phyloP scores from a whole-genome alignment of 768 basidiomycete species.

The Lactarius deliciosus region DNA sequence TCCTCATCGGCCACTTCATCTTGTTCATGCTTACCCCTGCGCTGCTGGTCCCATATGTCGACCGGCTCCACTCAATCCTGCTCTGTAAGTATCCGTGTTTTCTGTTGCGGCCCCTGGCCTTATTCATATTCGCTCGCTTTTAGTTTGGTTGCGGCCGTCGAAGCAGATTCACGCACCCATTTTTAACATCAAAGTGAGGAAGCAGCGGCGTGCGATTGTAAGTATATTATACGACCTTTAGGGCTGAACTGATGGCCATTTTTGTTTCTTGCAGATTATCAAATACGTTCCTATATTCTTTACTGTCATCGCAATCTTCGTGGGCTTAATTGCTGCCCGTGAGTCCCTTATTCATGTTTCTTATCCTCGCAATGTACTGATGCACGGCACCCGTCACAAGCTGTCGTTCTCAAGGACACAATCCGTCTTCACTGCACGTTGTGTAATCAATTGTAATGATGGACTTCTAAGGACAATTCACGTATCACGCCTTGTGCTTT shows the following conservation, averaged over 20 bases:
- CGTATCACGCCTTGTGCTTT: not conserved
- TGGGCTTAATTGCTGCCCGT: slow-evolving; percentile 77
- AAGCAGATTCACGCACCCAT: slow-evolving; percentile 92
- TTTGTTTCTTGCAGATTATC: slow-evolving; percentile 54
- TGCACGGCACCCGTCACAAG: slow-evolving; percentile 37
- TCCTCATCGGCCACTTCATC: slow-evolving; percentile 81
- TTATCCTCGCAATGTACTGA: not conserved
- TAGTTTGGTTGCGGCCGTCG: slow-evolving; percentile 94
- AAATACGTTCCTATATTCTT: slow-evolving; percentile 83
- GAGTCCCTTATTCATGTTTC: slow-evolving; percentile 37
- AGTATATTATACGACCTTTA: slow-evolving; percentile 34
- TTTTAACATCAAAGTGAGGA: slow-evolving; percentile 86
- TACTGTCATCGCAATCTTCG: slow-evolving; percentile 63
- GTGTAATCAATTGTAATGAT: slow-evolving; percentile 61
- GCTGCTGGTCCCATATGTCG: slow-evolving; percentile 81
- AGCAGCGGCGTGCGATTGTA: slow-evolving; percentile 88
- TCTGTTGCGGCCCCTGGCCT: not conserved
- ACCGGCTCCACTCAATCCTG: slow-evolving; percentile 90
- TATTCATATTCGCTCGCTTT: slow-evolving; percentile 31
- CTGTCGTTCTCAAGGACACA: slow-evolving; percentile 58
- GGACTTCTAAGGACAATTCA: slow-evolving; percentile 2
- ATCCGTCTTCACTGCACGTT: slow-evolving; percentile 63
- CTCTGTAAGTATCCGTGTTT: slow-evolving; percentile 62
- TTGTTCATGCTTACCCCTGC: slow-evolving; percentile 86
- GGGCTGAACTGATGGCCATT: not conserved